Percentiles rank a stretch among this genome's conserved stretches.
These are phyloP conservation scores for Lipomyces yamadae DNA, from an alignment of 805 yeast species.

Conservation along the genomic window DNA sequence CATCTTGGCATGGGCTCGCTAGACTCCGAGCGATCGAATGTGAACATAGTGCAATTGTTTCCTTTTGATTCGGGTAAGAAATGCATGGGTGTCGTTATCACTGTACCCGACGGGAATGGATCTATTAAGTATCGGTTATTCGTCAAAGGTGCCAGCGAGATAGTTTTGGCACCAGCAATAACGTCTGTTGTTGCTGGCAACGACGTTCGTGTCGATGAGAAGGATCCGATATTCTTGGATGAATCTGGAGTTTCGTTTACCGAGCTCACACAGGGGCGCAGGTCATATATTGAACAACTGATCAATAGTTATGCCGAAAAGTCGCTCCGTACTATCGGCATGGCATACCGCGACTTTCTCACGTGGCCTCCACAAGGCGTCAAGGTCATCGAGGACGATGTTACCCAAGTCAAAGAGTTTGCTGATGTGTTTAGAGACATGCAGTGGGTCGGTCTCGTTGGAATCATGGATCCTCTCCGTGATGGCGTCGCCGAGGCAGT, in stretches of 20 bases:
- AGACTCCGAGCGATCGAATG: constrained; percentile 53
- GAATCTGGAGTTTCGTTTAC: constrained; percentile 34
- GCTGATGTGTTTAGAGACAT: constrained; percentile 45
- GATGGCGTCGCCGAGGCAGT: constrained; percentile 91
- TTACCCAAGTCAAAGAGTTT: constrained; percentile 33
- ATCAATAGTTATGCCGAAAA: constrained; percentile 68
- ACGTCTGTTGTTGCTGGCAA: constrained; percentile 31
- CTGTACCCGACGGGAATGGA: constrained; percentile 46
- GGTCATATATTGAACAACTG: constrained; percentile 47
- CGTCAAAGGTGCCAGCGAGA: constrained; percentile 94
- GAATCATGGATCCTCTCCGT: constrained; percentile 94
- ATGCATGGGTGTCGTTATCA: constrained; percentile 84
- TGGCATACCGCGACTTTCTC: constrained; percentile 75
- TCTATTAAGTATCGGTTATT: constrained; percentile 57
- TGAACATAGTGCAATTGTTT: constrained; percentile 65
- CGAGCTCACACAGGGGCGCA: constrained; percentile 10
- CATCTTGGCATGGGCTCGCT: constrained; percentile 56
- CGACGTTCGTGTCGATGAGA: constrained; percentile 38
- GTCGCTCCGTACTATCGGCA: constrained; percentile 87
- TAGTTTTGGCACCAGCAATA: constrained; percentile 58
- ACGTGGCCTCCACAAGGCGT: constrained; percentile 73
- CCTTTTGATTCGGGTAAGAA: constrained; percentile 93
- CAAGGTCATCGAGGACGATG: constrained; percentile 33
- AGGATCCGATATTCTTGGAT: constrained; percentile 37
- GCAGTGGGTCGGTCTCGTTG: constrained; percentile 75